Base-by-base conservation (phyloP, 306 rosid genomes). In the Nissolia schottii region DNA sequence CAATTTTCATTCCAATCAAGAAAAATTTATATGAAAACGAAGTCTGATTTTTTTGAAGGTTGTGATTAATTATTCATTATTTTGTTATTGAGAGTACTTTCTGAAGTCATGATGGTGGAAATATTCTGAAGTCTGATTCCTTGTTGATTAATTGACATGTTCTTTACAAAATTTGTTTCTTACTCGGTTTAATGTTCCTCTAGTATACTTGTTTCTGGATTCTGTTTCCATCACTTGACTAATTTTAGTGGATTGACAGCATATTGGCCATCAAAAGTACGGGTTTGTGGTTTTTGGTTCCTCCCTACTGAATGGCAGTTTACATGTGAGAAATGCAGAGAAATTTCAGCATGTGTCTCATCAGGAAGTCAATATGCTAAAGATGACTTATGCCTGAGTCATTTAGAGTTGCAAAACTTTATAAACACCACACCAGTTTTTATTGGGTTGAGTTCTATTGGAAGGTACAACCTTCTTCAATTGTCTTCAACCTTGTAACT, bases 251-350 rank as follows among this genome's bases (percentile, higher is more conserved):
- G 28, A 49, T 71, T 73, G 67, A 66, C 88, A 91, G 97, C 83
- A 68, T 91, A 91, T 53, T 91, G 97, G 96, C 96, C 97, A 24
- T 58, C 85, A 7, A 77, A 73, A 63, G 86, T 85, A 66, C 87
- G 76, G 54, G 87, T 84, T 71, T 89, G 88, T 82, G 97, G 97
- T 77, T 91, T 89, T 78, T 91, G 96, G 97, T 91, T 89, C 73
- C 85, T 85, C 57, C 92, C 92, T 15, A 51, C 37, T 64, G 89
- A 89, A 66, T 91, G 96, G 96, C 96, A 91, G 81, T 83, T 85
- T 75, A 84, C 97, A 55, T 91, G 97, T 81, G 75, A 69, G 81
- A 71, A 73, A 73, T 91, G 97, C 73, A 48, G 83, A 65, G 86
- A 87, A 79, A 66, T 83, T 53, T 76, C 81, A 35, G 60, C 56